Evolutionary conservation across 2,329 filamentous ascomycete species (phyloP).

Genomic region (Xylaria sp.): DNA sequence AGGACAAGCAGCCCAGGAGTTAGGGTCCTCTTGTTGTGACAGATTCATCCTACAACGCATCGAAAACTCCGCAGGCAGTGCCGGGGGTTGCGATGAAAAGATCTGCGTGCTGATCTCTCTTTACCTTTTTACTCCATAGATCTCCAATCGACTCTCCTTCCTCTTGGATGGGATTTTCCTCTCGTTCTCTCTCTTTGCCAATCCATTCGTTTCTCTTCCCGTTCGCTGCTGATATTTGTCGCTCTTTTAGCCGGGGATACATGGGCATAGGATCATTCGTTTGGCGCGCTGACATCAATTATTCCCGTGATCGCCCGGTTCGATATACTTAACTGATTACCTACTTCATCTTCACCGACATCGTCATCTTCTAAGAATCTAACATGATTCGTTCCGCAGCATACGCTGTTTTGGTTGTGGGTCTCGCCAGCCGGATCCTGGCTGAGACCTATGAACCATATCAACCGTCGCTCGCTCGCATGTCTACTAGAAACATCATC

Average conservation of each 20-base stretch:
- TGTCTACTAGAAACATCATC: conserved; percentile 46
- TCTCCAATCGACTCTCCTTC: not conserved
- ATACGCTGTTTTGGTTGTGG: conserved; percentile 42
- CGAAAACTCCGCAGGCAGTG: conserved; percentile 5
- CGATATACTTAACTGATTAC: conserved; percentile 11
- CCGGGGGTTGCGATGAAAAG: not conserved
- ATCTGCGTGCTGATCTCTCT: conserved; percentile 19
- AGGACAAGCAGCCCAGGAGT: conserved; percentile 18
- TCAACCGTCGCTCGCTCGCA: conserved; percentile 43
- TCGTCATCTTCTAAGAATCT: not conserved
- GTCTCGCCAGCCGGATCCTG: conserved; percentile 42
- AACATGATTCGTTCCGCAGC: conserved; percentile 42
- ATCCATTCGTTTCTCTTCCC: not conserved
- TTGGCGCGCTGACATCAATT: conserved; percentile 3
- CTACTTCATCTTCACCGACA: not conserved
- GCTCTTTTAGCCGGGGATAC: conserved; percentile 19
- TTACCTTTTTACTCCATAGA: conserved; percentile 10
- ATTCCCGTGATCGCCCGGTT: not conserved
- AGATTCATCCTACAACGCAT: conserved; percentile 27
- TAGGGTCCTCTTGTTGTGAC: conserved; percentile 28
- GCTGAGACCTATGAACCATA: conserved; percentile 45
- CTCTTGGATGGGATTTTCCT: conserved; percentile 15
- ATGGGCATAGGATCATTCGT: conserved; percentile 21
- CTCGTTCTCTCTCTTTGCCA: conserved; percentile 10
- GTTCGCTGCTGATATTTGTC: conserved; percentile 13